These are phyloP conservation scores for Pleochaeta shiraiana DNA, from an alignment of 2,329 filamentous ascomycete genomes.

Conservation along the genomic window DNA sequence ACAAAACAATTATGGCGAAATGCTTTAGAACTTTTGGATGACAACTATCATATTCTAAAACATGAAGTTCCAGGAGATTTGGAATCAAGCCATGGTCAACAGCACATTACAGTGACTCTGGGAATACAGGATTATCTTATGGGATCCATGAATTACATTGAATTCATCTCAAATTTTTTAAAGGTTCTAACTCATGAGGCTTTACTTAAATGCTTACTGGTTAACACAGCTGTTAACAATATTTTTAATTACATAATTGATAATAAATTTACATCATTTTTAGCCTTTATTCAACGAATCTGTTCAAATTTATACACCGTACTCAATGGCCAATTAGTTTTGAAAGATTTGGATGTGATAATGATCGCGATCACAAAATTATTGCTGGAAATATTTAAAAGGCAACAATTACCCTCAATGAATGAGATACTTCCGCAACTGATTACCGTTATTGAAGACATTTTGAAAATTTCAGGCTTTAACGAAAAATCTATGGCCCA, in stretches of 20 bases:
- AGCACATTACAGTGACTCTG: constrained; percentile 10
- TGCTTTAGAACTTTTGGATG: constrained; percentile 8
- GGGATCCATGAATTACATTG: constrained; percentile 9
- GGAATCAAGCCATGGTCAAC: constrained; percentile 7
- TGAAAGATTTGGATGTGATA: constrained; percentile 8
- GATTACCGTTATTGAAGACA: constrained; percentile 8
- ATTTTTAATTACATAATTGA: constrained; percentile 20
- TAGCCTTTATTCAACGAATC: constrained; percentile 17
- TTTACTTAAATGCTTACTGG: constrained; percentile 18
- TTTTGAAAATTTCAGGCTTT: constrained; percentile 5
- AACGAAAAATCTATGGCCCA: constrained; percentile 7
- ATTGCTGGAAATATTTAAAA: constrained; percentile 12
- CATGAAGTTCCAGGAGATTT: constrained; percentile 9
- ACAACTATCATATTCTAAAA: constrained; percentile 7
- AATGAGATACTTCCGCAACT: constrained; percentile 13
- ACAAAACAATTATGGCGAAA: constrained; percentile 8
- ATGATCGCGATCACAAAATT: constrained; percentile 9
- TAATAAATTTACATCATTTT: constrained; percentile 15
- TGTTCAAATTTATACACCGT: constrained; percentile 6
- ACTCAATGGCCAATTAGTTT: background rate
- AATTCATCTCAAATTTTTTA: constrained; percentile 12
- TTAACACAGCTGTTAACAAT: constrained; percentile 18
- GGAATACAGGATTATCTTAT: constrained; percentile 8
- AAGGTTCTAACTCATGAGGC: constrained; percentile 18
- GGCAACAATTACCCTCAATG: constrained; percentile 11